Evolutionary conservation across 371 early-diverging fungal genomes (phyloP).

Genomic region (Apophysomyces sp.): DNA sequence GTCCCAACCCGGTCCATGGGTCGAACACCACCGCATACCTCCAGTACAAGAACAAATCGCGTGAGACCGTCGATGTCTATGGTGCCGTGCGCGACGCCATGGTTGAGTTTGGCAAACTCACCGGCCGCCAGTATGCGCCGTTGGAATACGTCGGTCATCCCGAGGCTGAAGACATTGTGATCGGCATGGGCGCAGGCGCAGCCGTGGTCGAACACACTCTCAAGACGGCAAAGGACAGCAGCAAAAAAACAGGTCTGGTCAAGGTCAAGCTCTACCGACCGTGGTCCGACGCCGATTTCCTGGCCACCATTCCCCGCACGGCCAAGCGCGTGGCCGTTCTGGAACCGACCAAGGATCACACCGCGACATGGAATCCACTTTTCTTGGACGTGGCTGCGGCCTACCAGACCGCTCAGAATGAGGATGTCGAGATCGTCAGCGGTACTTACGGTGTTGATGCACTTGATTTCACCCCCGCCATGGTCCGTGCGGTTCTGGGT

Average conservation of each 20-base stretch:
- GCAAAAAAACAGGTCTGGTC: slow-evolving; percentile 55
- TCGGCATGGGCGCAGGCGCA: slow-evolving; percentile 66
- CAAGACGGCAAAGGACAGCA: slow-evolving; percentile 9
- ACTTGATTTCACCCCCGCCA: slow-evolving; percentile 38
- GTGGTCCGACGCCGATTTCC: slow-evolving; percentile 56
- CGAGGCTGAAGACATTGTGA: slow-evolving; percentile 56
- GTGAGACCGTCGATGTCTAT: slow-evolving; percentile 22
- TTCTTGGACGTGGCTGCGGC: slow-evolving; percentile 76
- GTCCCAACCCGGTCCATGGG: background rate
- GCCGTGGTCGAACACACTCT: slow-evolving; percentile 40
- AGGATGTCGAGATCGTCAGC: slow-evolving; percentile 48
- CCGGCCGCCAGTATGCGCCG: slow-evolving; percentile 48
- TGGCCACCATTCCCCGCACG: slow-evolving; percentile 54
- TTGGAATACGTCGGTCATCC: slow-evolving; percentile 56
- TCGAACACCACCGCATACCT: slow-evolving; percentile 31
- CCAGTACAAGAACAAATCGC: slow-evolving; percentile 30
- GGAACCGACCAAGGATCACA: slow-evolving; percentile 65
- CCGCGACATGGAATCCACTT: slow-evolving; percentile 73
- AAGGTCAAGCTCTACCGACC: slow-evolving; percentile 70
- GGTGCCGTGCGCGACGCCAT: slow-evolving; percentile 36
- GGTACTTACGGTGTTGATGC: slow-evolving; percentile 55
- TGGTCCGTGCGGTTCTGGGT: slow-evolving; percentile 47
- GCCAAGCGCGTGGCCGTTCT: slow-evolving; percentile 64
- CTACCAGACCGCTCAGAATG: slow-evolving; percentile 54
- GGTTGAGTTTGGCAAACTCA: slow-evolving; percentile 35